Percentiles rank a stretch among this genome's conserved stretches.
These are phyloP conservation scores for Tripterygium wilfordii DNA, from an alignment of 177 flowering plant genomes.

Conservation along the genomic window DNA sequence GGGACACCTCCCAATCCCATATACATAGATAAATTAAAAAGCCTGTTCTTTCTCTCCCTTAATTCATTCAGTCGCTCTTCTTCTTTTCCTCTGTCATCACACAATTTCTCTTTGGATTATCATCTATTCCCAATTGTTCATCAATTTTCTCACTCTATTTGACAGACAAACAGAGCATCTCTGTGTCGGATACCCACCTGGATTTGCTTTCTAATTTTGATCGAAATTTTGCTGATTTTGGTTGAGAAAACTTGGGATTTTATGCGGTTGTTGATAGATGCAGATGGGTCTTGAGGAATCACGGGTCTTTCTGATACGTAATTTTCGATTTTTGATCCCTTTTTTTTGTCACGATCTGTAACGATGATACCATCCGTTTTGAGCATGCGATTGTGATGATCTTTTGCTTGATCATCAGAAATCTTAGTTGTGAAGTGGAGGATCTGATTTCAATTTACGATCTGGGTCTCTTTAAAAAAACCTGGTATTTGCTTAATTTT, in stretches of 20 bases:
- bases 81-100: neutral
- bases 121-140: too few relatives aligned
- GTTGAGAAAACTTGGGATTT: slow-evolving; percentile 5
- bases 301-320: slow-evolving; percentile 25
- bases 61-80: too few relatives aligned
- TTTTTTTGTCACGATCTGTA: slow-evolving; percentile 25
- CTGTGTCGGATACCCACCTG: slow-evolving; percentile 17
- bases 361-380: slow-evolving; percentile 25
- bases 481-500: slow-evolving; percentile 7
- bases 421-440: slow-evolving; percentile 7
- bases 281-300: slow-evolving; percentile 33
- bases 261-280: slow-evolving; percentile 19
- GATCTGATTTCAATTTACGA: slow-evolving; percentile 11
- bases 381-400: too few relatives aligned
- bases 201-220: slow-evolving; percentile 13
- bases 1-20: slow-evolving; percentile 11
- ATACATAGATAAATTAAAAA: too few relatives aligned
- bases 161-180: neutral
- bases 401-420: slow-evolving; percentile 8
- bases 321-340: slow-evolving; percentile 15
- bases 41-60: too few relatives aligned
- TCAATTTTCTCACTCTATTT: neutral
- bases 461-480: slow-evolving; percentile 12
- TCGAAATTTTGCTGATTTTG: slow-evolving; percentile 12
- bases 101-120: neutral